Conservation (phyloP, 2,329 filamentous ascomycete species). For the Pseudogymnoascus sp. region DNA sequence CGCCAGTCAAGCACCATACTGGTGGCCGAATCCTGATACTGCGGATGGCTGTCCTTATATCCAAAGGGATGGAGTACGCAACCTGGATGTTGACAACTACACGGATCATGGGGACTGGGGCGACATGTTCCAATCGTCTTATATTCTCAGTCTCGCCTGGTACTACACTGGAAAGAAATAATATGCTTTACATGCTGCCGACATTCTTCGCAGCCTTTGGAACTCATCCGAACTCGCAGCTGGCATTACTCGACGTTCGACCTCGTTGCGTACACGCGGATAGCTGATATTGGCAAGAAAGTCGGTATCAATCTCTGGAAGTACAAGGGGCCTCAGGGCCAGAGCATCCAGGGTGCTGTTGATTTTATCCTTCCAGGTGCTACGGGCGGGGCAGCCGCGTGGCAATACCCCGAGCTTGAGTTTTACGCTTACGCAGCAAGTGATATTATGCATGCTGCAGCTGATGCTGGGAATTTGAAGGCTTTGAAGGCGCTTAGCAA, state of each 20-base stretch:
- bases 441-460: conserved; percentile 22
- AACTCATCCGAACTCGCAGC: conserved; percentile 23
- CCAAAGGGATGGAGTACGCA: conserved; percentile 21
- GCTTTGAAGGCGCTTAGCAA: conserved; percentile 14
- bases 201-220: conserved; percentile 21
- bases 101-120: conserved; percentile 19
- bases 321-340: conserved; percentile 19
- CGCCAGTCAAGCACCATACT: conserved; percentile 22
- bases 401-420: conserved; percentile 20
- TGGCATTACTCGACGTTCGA: conserved; percentile 26
- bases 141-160: conserved; percentile 23
- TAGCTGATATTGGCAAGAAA: conserved; percentile 18
- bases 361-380: conserved; percentile 23
- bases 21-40: conserved; percentile 19
- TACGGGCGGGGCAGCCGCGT: conserved; percentile 12
- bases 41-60: conserved; percentile 22
- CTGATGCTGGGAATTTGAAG: conserved; percentile 17
- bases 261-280: conserved; percentile 17
- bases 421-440: conserved; percentile 22
- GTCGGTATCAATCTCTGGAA: conserved; percentile 20
- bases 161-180: conserved; percentile 22
- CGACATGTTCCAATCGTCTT: conserved; percentile 23
- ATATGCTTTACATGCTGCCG: conserved; percentile 21
- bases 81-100: conserved; percentile 19
- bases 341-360: conserved; percentile 20